Evolutionary conservation across 441 rosid species (phyloP).

Genomic region (Francoa sonchifolia): DNA sequence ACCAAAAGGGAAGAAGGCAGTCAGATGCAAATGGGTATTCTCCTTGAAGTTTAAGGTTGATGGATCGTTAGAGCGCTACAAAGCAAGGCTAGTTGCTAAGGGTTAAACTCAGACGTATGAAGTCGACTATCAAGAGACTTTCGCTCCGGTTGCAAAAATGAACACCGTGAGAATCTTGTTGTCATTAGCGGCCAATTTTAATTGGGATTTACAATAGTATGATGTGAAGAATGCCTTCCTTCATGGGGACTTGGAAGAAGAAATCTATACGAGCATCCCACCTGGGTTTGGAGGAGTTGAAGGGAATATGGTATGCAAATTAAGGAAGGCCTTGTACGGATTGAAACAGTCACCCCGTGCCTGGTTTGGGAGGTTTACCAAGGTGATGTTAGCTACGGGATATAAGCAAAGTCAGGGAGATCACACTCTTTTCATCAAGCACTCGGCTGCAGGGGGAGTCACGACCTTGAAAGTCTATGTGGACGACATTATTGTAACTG

Average conservation of each 20-base stretch:
- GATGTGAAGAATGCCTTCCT: too few species aligned
- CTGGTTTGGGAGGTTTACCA: constrained; percentile 1
- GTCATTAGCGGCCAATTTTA: background rate
- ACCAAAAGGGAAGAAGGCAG: background rate
- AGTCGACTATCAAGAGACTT: background rate
- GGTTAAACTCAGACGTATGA: background rate
- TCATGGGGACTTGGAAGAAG: too few species aligned
- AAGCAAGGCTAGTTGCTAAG: background rate
- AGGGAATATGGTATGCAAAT: background rate
- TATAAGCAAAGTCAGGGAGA: constrained; percentile 1
- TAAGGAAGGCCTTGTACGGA: background rate
- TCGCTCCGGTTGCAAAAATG: background rate
- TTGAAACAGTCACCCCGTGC: background rate
- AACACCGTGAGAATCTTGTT: too few species aligned
- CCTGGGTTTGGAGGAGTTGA: background rate
- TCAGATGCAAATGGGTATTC: background rate
- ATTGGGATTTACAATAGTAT: background rate
- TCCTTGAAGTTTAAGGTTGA: background rate
- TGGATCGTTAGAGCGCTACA: background rate
- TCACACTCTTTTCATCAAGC: background rate
- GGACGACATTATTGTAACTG: background rate
- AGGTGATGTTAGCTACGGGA: background rate
- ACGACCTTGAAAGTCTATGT: background rate
- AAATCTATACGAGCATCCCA: background rate
- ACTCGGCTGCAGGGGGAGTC: background rate